These are phyloP conservation scores for Cutaneotrichosporon arboriforme DNA, from an alignment of 1,284 basidiomycete species.

Conservation along the genomic window DNA sequence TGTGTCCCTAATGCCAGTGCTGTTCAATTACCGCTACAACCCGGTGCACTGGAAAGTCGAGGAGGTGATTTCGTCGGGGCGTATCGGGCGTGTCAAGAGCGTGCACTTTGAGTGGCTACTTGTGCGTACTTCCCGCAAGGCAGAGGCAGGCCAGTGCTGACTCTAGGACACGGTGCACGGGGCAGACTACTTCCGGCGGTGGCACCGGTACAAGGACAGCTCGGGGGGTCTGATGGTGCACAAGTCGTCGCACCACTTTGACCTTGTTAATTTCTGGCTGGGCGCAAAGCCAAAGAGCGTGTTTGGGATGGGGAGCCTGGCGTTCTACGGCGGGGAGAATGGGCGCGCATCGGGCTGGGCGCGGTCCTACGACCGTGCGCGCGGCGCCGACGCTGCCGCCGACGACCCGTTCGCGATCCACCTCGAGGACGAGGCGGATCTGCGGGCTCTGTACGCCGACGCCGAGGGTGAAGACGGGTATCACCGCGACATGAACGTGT, in stretches of 20 bases:
- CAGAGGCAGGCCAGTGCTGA: conserved; percentile 14
- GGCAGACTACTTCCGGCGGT: conserved; percentile 57
- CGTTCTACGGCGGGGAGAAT: conserved; percentile 54
- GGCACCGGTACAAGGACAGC: conserved; percentile 55
- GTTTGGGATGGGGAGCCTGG: conserved; percentile 53
- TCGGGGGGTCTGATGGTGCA: conserved; percentile 56
- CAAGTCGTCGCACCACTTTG: conserved; percentile 50
- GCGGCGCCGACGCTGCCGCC: conserved; percentile 51
- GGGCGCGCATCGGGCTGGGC: conserved; percentile 55
- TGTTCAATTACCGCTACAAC: conserved; percentile 53
- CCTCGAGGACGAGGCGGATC: conserved; percentile 51
- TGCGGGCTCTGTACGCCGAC: conserved; percentile 52
- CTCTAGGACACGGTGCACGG: conserved; percentile 51
- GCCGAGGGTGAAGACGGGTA: conserved; percentile 52
- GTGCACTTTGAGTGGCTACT: conserved; percentile 59
- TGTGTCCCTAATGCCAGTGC: conserved; percentile 18
- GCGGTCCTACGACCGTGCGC: conserved; percentile 51
- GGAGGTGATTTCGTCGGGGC: conserved; percentile 52
- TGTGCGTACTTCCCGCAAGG: conserved; percentile 30
- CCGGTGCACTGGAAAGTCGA: conserved; percentile 57
- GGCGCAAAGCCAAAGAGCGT: conserved; percentile 53
- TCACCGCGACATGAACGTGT: conserved; percentile 50
- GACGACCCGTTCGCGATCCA: conserved; percentile 55
- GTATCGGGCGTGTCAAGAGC: conserved; percentile 55
- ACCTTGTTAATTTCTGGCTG: conserved; percentile 56